A percentile compares a stretch with the other conserved stretches of the same genome.
Conservation (phyloP, 106 monocot genomes). For the Platanthera guangdongensis region DNA sequence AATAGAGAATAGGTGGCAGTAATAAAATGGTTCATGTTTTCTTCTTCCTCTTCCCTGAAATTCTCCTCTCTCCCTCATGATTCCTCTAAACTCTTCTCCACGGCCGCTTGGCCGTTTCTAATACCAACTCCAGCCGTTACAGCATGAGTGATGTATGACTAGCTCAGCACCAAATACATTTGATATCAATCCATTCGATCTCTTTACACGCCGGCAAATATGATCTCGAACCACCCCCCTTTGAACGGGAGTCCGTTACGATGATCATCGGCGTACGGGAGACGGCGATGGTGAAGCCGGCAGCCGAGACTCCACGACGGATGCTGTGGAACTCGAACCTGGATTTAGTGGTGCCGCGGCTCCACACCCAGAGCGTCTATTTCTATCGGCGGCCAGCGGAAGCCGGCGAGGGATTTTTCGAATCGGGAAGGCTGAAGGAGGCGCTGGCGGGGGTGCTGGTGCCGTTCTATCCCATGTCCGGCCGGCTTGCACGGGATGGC, state of each 20-base stretch:
- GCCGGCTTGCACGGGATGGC: constrained; percentile 61
- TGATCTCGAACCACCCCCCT: too few relatives aligned
- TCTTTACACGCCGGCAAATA: too few relatives aligned
- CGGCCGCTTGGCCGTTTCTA: too few relatives aligned
- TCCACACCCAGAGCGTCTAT: constrained; percentile 95
- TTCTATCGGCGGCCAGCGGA: constrained; percentile 54
- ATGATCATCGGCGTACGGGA: constrained; percentile 38
- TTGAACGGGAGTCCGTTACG: neutral
- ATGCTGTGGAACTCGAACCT: constrained; percentile 88
- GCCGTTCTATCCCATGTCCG: constrained; percentile 90
- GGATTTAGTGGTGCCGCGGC: constrained; percentile 82
- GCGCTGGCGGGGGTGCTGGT: constrained; percentile 76
- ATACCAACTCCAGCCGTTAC: too few relatives aligned
- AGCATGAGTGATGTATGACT: too few relatives aligned
- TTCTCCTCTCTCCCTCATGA: too few relatives aligned
- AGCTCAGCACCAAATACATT: too few relatives aligned
- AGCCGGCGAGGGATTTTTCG: constrained; percentile 31
- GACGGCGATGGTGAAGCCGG: constrained; percentile 66
- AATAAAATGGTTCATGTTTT: too few relatives aligned
- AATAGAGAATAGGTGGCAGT: too few relatives aligned
- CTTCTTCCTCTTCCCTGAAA: too few relatives aligned
- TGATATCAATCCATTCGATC: too few relatives aligned
- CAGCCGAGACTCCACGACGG: constrained; percentile 40
- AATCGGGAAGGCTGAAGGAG: constrained; percentile 27
- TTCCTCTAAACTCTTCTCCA: too few relatives aligned